Conservation (phyloP, 768 basidiomycete species). For the Trametes sanguinea region DNA sequence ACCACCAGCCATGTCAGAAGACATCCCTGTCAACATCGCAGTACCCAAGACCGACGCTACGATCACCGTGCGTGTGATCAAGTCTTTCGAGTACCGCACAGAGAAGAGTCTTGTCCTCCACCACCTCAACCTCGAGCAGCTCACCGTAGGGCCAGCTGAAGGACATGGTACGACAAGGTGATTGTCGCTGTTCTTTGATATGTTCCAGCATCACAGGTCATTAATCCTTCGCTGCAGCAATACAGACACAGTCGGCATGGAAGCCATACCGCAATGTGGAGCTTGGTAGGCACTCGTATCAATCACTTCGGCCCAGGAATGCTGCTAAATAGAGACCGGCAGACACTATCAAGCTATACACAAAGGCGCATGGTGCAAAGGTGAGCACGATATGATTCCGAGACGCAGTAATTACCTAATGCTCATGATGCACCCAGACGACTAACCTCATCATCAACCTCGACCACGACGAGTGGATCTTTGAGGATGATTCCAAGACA, state of each 20-base stretch:
- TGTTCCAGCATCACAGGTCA: constrained; percentile 12
- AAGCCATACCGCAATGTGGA: constrained; percentile 79
- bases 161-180: constrained; percentile 68
- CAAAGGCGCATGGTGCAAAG: constrained; percentile 93
- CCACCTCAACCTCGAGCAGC: constrained; percentile 73
- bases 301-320: background rate
- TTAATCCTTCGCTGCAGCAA: constrained; percentile 45
- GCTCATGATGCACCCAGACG: constrained; percentile 53
- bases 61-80: constrained; percentile 89
- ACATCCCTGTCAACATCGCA: constrained; percentile 61
- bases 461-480: constrained; percentile 93
- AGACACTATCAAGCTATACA: constrained; percentile 96
- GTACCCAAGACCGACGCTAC: constrained; percentile 76
- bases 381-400: constrained; percentile 39
- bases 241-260: constrained; percentile 78
- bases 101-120: constrained; percentile 85
- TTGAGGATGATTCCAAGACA: constrained; percentile 62
- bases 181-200: constrained; percentile 13
- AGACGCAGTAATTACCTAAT: background rate
- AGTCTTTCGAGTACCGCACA: constrained; percentile 91
- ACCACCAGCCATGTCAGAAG: constrained; percentile 26
- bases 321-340: background rate
- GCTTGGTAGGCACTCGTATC: constrained; percentile 52
- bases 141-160: constrained; percentile 83
- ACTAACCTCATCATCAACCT: constrained; percentile 98